Evolutionary conservation across 768 basidiomycete genomes (phyloP).

Genomic region (Naganishia vaughanmartiniae): DNA sequence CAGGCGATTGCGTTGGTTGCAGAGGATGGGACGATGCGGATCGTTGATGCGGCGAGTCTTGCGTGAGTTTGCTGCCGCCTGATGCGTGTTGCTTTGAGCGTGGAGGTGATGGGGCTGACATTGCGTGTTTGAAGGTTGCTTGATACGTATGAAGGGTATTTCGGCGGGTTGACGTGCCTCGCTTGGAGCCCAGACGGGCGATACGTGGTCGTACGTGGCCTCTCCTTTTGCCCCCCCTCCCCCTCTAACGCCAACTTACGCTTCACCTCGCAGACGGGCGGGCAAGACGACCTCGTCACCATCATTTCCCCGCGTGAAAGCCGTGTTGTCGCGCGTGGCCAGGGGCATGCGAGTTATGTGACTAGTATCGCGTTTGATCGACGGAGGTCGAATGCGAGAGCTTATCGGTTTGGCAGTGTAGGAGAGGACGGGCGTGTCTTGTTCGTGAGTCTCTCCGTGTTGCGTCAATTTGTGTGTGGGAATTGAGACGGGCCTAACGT

Average conservation of each 20-base stretch:
- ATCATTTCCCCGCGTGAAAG: slow-evolving; percentile 94
- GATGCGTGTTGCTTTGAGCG: no score
- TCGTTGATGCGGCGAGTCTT: slow-evolving; percentile 83
- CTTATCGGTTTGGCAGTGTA: slow-evolving; percentile 91
- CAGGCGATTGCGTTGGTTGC: slow-evolving; percentile 84
- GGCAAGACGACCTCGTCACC: slow-evolving; percentile 93
- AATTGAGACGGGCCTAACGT: slow-evolving; percentile 31
- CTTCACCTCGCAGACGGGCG: slow-evolving; percentile 66
- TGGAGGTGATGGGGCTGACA: not conserved
- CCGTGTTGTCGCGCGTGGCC: slow-evolving; percentile 89
- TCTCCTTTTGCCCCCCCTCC: not conserved
- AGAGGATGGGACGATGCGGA: slow-evolving; percentile 85
- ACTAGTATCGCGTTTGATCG: slow-evolving; percentile 85
- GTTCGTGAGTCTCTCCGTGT: slow-evolving; percentile 49
- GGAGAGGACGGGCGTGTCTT: slow-evolving; percentile 96
- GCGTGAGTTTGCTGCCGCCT: slow-evolving; percentile 62
- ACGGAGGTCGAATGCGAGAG: slow-evolving; percentile 78
- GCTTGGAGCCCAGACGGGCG: slow-evolving; percentile 95
- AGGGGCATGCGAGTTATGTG: slow-evolving; percentile 94
- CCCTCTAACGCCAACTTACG: not conserved
- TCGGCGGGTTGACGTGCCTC: slow-evolving; percentile 73
- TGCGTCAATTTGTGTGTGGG: slow-evolving; percentile 63
- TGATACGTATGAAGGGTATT: slow-evolving; percentile 92
- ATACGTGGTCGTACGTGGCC: slow-evolving; percentile 68
- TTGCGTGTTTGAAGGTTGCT: slow-evolving; percentile 63